A percentile compares a stretch with the other conserved stretches of the same genome.
Evolutionary conservation across 1,284 basidiomycete genomes (phyloP).

Genomic region (Ustilago shanxiensis): DNA sequence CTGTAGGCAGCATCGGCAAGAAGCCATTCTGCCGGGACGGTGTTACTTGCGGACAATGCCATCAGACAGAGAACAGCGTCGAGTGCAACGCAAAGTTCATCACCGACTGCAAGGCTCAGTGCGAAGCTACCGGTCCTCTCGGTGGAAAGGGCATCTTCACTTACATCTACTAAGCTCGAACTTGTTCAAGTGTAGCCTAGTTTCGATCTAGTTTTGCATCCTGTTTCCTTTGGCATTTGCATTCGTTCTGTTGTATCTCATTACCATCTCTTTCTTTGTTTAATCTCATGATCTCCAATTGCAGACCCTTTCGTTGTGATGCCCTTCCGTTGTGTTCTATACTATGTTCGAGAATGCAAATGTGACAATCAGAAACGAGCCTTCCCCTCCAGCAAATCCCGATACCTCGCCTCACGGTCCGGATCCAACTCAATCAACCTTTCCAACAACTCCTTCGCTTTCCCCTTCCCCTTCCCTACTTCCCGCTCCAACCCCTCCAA

Average conservation of each 20-base stretch:
- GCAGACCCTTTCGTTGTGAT: too few relatives aligned
- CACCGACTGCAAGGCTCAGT: slow-evolving; percentile 48
- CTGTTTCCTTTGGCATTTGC: slow-evolving; percentile 4
- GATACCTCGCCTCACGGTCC: slow-evolving; percentile 55
- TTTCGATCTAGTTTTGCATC: not conserved
- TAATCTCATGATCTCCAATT: slow-evolving; percentile 4
- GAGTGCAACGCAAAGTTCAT: slow-evolving; percentile 52
- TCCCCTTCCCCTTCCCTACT: not conserved
- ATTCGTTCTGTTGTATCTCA: not conserved
- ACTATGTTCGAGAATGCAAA: not conserved
- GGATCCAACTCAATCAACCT: slow-evolving; percentile 55
- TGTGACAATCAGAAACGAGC: slow-evolving; percentile 27
- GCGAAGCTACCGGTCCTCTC: slow-evolving; percentile 53
- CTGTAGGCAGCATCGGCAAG: slow-evolving; percentile 48
- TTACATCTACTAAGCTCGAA: slow-evolving; percentile 23
- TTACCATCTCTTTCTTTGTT: not conserved
- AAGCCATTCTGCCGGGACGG: slow-evolving; percentile 53
- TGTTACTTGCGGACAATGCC: slow-evolving; percentile 43
- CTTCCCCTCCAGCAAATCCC: slow-evolving; percentile 47
- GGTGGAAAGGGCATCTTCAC: slow-evolving; percentile 49
- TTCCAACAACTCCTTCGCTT: slow-evolving; percentile 27
- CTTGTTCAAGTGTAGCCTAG: too few relatives aligned
- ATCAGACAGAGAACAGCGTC: slow-evolving; percentile 51
- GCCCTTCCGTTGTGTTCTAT: not conserved
- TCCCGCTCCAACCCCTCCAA: slow-evolving; percentile 1